phyloP scores from a whole-genome alignment of 1,139 yeast species.

The Lodderomyces pseudojiufengensis region DNA sequence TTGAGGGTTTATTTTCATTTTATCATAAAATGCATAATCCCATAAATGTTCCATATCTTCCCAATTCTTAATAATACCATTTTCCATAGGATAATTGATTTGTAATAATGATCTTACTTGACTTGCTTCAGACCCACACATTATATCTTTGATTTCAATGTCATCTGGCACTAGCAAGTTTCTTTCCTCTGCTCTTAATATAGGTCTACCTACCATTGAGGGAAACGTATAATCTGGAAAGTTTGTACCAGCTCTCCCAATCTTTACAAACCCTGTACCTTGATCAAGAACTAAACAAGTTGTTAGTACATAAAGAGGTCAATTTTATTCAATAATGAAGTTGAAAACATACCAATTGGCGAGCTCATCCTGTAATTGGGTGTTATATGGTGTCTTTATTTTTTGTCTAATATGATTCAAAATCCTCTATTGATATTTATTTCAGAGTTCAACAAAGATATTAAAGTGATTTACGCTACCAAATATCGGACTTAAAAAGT shows the following conservation, averaged over 20 bases:
- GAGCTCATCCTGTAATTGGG: slow-evolving; percentile 32
- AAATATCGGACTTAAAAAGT: too few relatives aligned
- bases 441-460: too few relatives aligned
- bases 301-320: too few relatives aligned
- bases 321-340: background rate
- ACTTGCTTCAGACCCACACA: slow-evolving; percentile 97
- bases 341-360: slow-evolving; percentile 51
- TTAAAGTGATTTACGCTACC: too few relatives aligned
- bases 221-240: slow-evolving; percentile 99
- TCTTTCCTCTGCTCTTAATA: slow-evolving; percentile 93
- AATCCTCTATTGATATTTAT: too few relatives aligned
- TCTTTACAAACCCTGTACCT: slow-evolving; percentile 96
- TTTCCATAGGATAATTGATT: slow-evolving; percentile 96
- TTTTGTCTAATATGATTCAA: too few relatives aligned
- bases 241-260: slow-evolving; percentile 95
- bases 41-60: slow-evolving; percentile 98
- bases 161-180: slow-evolving; percentile 51
- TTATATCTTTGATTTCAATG: slow-evolving; percentile 80
- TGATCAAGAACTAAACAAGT: slow-evolving; percentile 88
- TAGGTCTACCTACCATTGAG: slow-evolving; percentile 96
- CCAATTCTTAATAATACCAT: slow-evolving; percentile 97
- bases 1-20: slow-evolving; percentile 70
- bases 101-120: slow-evolving; percentile 87
- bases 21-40: slow-evolving; percentile 95
- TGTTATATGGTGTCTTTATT: too few relatives aligned